phyloP scores from a whole-genome alignment of 2,329 filamentous ascomycete genomes.

The Aspergillus uvarum region DNA sequence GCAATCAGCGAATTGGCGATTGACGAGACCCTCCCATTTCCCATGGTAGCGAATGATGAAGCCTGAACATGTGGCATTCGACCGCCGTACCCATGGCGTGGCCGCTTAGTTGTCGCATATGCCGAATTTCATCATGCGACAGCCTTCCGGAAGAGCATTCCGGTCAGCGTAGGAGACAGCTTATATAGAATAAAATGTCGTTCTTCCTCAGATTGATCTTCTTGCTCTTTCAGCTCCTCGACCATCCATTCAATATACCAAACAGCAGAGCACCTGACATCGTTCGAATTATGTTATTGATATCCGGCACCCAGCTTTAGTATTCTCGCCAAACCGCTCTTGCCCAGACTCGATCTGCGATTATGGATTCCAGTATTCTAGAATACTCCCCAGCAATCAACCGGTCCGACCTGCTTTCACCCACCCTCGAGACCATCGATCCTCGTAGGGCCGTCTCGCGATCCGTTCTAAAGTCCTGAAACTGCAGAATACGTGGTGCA shows the following conservation, averaged over 20 bases:
- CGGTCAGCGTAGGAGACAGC: neutral
- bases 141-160: neutral
- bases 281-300: constrained; percentile 1
- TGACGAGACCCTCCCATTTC: neutral
- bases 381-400: constrained; percentile 5
- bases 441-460: neutral
- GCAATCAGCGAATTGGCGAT: neutral
- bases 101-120: constrained; percentile 7
- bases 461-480: neutral
- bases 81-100: constrained; percentile 8
- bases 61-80: constrained; percentile 8
- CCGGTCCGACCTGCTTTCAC: neutral
- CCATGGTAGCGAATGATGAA: constrained; percentile 5
- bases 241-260: neutral
- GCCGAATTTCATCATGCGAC: constrained; percentile 1
- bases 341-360: constrained; percentile 1
- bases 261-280: neutral
- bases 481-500: neutral
- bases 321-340: neutral
- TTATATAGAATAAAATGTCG: constrained; percentile 1
- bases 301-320: neutral
- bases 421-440: neutral
- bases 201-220: neutral
- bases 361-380: constrained; percentile 6
- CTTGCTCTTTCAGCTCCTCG: neutral